Conservation (phyloP, 106 monocot genomes). For the Acorus gramineus region DNA sequence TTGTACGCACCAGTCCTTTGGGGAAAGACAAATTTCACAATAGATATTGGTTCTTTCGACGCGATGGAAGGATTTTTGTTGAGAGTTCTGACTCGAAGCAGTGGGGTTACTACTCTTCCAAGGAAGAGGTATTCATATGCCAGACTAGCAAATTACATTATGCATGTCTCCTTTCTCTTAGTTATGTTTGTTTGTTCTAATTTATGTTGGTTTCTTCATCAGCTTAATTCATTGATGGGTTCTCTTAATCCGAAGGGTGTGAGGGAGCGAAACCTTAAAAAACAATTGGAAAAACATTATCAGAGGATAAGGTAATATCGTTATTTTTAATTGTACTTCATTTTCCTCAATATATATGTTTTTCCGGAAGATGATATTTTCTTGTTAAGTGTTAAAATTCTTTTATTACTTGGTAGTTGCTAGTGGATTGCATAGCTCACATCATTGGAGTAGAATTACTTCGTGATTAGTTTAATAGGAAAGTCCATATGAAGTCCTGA, state of each 20-base stretch:
- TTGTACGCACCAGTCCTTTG: constrained; percentile 44
- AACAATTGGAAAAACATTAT: constrained; percentile 66
- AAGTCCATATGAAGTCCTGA: no score
- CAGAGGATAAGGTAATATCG: constrained; percentile 58
- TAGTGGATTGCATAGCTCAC: no score
- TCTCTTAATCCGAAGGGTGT: constrained; percentile 83
- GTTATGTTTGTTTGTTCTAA: neutral
- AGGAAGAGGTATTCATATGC: constrained; percentile 55
- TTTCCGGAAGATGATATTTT: no score
- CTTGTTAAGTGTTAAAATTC: no score
- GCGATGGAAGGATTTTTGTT: constrained; percentile 82
- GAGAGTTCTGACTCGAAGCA: constrained; percentile 65
- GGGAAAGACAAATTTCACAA: constrained; percentile 74
- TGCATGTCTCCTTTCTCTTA: constrained; percentile 1
- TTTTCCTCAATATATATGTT: no score
- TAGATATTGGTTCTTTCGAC: constrained; percentile 78
- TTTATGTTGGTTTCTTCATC: constrained; percentile 3
- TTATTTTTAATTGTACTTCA: neutral
- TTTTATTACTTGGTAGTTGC: no score
- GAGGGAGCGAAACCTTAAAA: constrained; percentile 75
- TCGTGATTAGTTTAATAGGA: no score
- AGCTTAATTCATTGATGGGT: constrained; percentile 80
- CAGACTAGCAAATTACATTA: neutral
- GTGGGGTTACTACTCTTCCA: constrained; percentile 78
- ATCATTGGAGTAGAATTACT: no score